Conservation (phyloP, 345 rosid species). For the Clarkia xantiana region DNA sequence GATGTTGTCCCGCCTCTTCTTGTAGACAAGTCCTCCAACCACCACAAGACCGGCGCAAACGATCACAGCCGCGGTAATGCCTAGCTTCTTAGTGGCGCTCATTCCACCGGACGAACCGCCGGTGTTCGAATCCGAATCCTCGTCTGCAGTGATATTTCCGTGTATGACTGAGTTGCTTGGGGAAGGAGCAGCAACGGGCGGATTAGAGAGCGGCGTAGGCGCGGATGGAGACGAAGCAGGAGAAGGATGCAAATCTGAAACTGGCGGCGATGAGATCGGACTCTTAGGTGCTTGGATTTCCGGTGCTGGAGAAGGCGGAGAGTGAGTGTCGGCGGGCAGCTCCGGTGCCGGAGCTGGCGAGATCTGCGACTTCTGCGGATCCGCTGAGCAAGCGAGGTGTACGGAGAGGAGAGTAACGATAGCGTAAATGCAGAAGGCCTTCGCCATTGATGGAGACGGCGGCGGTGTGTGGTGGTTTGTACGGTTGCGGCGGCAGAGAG, state of each 20-base stretch:
- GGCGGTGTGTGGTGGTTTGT: too few relatives aligned
- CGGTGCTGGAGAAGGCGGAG: neutral
- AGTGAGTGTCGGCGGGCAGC: neutral
- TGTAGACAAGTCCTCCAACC: constrained; percentile 8
- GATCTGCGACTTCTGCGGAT: constrained; percentile 4
- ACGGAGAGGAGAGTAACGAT: constrained; percentile 5
- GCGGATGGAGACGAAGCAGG: constrained; percentile 6
- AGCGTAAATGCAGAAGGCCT: constrained; percentile 3
- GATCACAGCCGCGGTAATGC: constrained; percentile 8
- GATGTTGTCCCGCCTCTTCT: constrained; percentile 16
- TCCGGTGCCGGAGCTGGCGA: constrained; percentile 5
- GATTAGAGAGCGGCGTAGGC: constrained; percentile 4
- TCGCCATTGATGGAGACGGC: constrained; percentile 6
- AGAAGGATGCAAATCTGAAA: constrained; percentile 7
- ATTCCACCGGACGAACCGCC: constrained; percentile 10
- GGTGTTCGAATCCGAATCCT: too few relatives aligned
- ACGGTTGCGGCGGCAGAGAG: too few relatives aligned
- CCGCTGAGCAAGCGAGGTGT: constrained; percentile 5
- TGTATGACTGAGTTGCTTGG: constrained; percentile 4
- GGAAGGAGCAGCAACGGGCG: constrained; percentile 6
- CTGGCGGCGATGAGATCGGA: constrained; percentile 7
- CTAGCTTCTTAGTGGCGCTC: constrained; percentile 16
- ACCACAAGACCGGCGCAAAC: constrained; percentile 8
- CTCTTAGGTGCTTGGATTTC: neutral
- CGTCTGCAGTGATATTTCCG: neutral